Percentiles rank a stretch among this genome's conserved stretches.
Conservation (phyloP, 1,139 yeast genomes). For the Candida buenavistaensis region DNA sequence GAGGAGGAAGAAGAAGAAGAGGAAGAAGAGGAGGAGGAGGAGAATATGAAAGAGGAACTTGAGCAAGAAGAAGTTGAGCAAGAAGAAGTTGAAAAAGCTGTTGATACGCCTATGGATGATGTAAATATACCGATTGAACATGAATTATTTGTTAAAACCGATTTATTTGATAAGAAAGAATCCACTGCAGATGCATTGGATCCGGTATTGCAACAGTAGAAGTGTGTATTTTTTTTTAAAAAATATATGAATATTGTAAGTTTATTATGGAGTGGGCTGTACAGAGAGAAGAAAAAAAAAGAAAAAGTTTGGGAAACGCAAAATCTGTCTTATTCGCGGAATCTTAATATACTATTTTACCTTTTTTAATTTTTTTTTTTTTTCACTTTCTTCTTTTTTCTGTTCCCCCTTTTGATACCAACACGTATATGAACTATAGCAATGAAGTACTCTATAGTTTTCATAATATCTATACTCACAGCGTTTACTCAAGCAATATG, state of each 20-base stretch:
- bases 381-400: not conserved
- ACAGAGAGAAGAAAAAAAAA: slow-evolving; percentile 1
- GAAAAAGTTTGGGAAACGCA: not conserved
- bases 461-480: slow-evolving; percentile 6
- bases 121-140: not conserved
- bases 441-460: slow-evolving; percentile 4
- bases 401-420: not conserved
- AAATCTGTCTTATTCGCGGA: too few species aligned
- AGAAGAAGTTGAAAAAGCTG: not conserved
- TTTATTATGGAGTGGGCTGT: too few species aligned
- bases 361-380: too few species aligned
- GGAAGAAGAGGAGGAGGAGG: slow-evolving; percentile 9
- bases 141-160: too few species aligned
- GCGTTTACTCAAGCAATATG: slow-evolving; percentile 20
- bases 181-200: slow-evolving; percentile 19
- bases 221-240: slow-evolving; percentile 2
- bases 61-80: not conserved
- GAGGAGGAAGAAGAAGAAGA: slow-evolving; percentile 17
- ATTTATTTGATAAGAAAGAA: too few species aligned
- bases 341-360: too few species aligned
- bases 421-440: too few species aligned
- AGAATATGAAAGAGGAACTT: slow-evolving; percentile 6
- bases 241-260: slow-evolving; percentile 1
- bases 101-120: too few species aligned
- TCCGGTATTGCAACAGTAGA: slow-evolving; percentile 22